Conservation (phyloP, 2,329 filamentous ascomycete species). For the Fusarium camptoceras region DNA sequence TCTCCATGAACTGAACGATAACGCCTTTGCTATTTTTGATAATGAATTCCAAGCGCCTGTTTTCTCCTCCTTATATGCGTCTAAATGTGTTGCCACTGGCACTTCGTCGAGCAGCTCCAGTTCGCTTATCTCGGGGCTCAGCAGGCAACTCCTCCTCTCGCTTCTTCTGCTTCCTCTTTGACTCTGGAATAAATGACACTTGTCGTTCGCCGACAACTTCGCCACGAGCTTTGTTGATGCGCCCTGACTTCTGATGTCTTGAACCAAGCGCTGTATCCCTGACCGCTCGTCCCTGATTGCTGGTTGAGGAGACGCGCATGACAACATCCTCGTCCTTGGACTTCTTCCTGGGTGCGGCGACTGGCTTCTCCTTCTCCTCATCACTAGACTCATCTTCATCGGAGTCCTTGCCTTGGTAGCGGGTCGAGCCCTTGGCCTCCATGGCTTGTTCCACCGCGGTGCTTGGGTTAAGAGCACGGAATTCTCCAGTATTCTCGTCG, state of each 20-base stretch:
- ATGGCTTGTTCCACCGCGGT: slow-evolving; percentile 63
- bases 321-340: slow-evolving; percentile 58
- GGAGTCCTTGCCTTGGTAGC: slow-evolving; percentile 56
- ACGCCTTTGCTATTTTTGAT: slow-evolving; percentile 41
- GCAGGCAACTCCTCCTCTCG: slow-evolving; percentile 46
- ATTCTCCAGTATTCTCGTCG: slow-evolving; percentile 89
- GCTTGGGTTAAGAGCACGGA: slow-evolving; percentile 89
- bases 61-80: slow-evolving; percentile 63
- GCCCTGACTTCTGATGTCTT: slow-evolving; percentile 63
- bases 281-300: slow-evolving; percentile 67
- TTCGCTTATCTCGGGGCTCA: slow-evolving; percentile 50
- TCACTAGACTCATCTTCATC: slow-evolving; percentile 61
- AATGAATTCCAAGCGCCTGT: slow-evolving; percentile 43
- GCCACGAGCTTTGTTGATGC: slow-evolving; percentile 59
- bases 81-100: slow-evolving; percentile 82
- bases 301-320: slow-evolving; percentile 78
- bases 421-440: slow-evolving; percentile 51
- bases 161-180: slow-evolving; percentile 62
- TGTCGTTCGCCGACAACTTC: slow-evolving; percentile 72
- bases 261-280: slow-evolving; percentile 69
- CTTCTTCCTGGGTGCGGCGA: slow-evolving; percentile 37
- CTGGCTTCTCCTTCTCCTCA: slow-evolving; percentile 52
- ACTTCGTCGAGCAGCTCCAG: slow-evolving; percentile 68
- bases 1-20: slow-evolving; percentile 41
- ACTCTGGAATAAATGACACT: slow-evolving; percentile 78